phyloP scores from a whole-genome alignment of 2,329 filamentous ascomycete species.

The Oidium heveae region DNA sequence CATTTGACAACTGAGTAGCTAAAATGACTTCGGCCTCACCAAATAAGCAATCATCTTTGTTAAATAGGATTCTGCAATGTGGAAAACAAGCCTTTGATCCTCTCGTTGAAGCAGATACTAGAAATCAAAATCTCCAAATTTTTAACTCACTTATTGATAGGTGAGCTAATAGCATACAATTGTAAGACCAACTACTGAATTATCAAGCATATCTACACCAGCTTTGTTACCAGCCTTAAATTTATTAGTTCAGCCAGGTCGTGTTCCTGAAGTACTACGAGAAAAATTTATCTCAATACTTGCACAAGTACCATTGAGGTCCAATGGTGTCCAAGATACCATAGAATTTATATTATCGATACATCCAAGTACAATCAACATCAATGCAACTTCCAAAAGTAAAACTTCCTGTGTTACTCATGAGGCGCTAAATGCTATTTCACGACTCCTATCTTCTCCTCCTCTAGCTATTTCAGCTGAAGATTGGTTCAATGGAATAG shows the following conservation, averaged over 20 bases:
- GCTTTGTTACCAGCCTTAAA: conserved; percentile 36
- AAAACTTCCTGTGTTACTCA: conserved; percentile 39
- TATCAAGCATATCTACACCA: conserved; percentile 20
- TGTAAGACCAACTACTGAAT: not conserved
- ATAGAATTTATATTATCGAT: conserved; percentile 48
- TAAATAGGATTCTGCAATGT: too few species aligned
- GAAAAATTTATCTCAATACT: conserved; percentile 29
- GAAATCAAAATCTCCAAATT: too few species aligned
- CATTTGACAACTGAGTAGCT: too few species aligned
- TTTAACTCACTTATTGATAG: too few species aligned
- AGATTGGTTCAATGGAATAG: conserved; percentile 33
- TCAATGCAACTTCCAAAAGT: conserved; percentile 11
- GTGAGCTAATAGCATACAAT: too few species aligned
- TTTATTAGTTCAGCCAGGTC: conserved; percentile 33
- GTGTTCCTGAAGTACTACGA: conserved; percentile 33
- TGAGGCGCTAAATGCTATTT: conserved; percentile 38
- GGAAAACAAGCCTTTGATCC: conserved; percentile 1
- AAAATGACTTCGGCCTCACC: too few species aligned
- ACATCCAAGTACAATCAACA: conserved; percentile 21
- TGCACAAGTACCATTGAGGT: conserved; percentile 32
- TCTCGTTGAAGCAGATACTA: too few species aligned
- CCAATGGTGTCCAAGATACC: conserved; percentile 37
- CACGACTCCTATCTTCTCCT: conserved; percentile 32
- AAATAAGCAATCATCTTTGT: too few species aligned
- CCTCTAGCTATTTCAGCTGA: conserved; percentile 27